phyloP scores from a whole-genome alignment of 768 basidiomycete genomes.

The Tulasnella sp. region DNA sequence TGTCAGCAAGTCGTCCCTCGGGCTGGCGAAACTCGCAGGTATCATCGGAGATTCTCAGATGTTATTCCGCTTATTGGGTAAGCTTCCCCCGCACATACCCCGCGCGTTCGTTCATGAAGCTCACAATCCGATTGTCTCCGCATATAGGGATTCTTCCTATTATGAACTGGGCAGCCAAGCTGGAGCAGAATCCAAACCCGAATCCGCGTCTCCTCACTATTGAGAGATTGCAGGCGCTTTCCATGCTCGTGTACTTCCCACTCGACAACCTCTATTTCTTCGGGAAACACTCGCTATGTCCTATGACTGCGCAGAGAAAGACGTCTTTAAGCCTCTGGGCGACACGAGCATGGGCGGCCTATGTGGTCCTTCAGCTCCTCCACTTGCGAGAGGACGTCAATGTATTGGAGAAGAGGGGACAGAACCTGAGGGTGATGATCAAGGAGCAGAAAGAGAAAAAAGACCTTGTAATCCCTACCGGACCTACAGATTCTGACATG shows the following conservation, averaged over 20 bases:
- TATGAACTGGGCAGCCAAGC: constrained; percentile 11
- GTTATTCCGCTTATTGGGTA: constrained; percentile 74
- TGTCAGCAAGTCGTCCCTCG: constrained; percentile 28
- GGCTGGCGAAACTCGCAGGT: constrained; percentile 43
- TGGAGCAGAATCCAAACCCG: constrained; percentile 9
- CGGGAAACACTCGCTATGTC: not conserved
- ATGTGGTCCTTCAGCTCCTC: constrained; percentile 64
- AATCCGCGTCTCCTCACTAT: constrained; percentile 17
- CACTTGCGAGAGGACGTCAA: constrained; percentile 61
- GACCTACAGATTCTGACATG: constrained; percentile 32
- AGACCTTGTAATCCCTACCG: not conserved
- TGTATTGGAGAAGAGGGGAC: constrained; percentile 31
- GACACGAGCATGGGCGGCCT: constrained; percentile 70
- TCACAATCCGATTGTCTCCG: not conserved
- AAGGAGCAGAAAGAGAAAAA: constrained; percentile 41
- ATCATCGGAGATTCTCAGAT: constrained; percentile 58
- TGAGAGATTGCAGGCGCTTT: constrained; percentile 23
- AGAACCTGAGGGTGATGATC: constrained; percentile 24
- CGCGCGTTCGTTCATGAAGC: too few species aligned
- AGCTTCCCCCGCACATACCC: constrained; percentile 25
- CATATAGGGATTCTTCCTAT: constrained; percentile 15
- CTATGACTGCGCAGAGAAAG: not conserved
- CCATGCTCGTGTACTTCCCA: constrained; percentile 28
- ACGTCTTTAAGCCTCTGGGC: constrained; percentile 51
- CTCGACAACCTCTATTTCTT: constrained; percentile 26